Evolutionary conservation across 2,329 filamentous ascomycete genomes (phyloP), one percentile per base, ranked within the genome.

Genomic region (Fusarium nanum): DNA sequence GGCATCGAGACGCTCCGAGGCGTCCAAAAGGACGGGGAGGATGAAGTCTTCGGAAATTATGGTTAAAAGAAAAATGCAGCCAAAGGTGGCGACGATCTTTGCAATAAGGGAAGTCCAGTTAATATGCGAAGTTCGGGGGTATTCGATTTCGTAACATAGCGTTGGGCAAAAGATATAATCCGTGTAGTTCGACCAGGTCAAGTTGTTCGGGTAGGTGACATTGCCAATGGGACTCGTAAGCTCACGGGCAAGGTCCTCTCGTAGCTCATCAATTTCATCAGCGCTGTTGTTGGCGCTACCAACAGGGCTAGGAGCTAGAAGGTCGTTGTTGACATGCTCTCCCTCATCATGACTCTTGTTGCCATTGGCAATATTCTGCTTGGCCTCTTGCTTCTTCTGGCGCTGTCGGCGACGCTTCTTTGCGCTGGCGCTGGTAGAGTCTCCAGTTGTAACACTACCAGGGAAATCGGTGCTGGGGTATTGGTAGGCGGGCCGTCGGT

Each of bases 81-180:
- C 96, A 78, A 98, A 98, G 2, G 96, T 92, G 48, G 96, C 96
- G 18, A 94, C 81, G 23, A 93, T 89, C 81, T 98, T 98, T 79
- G 91, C 92, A 62, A 93, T 88, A 46, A 98, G 87, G 69, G 94
- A 91, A 22, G 89, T 86, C 90, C 93, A 97, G 73, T 93, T 89
- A 61, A 93, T 89, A n/a, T 84, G 82, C 14, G 86, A 78, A 13
- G 88, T 94, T 50, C 96, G 91, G 4, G 96, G 96, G 79, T 98
- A 99, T 79, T 98, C 95, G 52, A 98, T 86, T 81, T 99, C 96
- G 81, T 99, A 99, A 85, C 96, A 99, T 22, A 99, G 87, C 0
- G 96, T 99, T 18, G 96, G 96, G 76, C 94, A 98, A 76, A 96
- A 88, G 13, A 98, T 83, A 78, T 91, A 98, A 82, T 98, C 96